Evolutionary conservation across 2,329 filamentous ascomycete species (phyloP), one percentile per base, ranked within the genome.

Genomic region (Trichoderma citrinoviride): DNA sequence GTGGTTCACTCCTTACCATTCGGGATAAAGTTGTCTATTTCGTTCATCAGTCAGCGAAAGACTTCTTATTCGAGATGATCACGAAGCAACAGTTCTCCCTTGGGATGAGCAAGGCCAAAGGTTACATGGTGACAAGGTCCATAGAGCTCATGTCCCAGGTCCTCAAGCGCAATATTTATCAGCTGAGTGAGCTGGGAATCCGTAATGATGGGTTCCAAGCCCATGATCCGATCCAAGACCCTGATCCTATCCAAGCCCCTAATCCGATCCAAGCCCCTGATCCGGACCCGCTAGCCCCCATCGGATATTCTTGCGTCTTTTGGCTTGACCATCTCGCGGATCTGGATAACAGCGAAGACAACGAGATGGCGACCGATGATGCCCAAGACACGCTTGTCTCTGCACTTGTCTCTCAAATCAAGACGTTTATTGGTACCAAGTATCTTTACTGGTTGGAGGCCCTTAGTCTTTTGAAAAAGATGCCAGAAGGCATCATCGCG

Each of bases 381-480:
- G 3, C 25, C 15, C 15, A 19, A 1, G 41, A 43, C 7, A n/a
- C 15, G 5, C 41, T 43, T 17, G n/a, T 43, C 15, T 6, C 5
- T n/a, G 7, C 15, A 3, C 41, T 43, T 17, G n/a, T 43, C 15
- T 6, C 5, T n/a, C 5, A 43, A 5, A 19, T 19, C 49, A 21
- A 53, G 19, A 4, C 4, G 0, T 53, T 53, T 2, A 53, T 53
- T 37, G 49, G 71, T 65, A 60, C 68, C 15, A 73, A 77, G 7
- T 74, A 74, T 57, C 71, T 82, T 1, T 73, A 80, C 60, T 82
- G 77, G 79, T 70, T 82, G 3, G 79, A 82, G 64, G 75, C 77
- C 40, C 72, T 81, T 1, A 77, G 77, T 55, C 71, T 80, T 4
- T 65, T 77, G 6, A 47, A 57, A 7, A 66, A 67, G 47, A 68